Evolutionary conservation across 2,329 filamentous ascomycete species (phyloP).

Genomic region (Pseudogymnoascus destructans): DNA sequence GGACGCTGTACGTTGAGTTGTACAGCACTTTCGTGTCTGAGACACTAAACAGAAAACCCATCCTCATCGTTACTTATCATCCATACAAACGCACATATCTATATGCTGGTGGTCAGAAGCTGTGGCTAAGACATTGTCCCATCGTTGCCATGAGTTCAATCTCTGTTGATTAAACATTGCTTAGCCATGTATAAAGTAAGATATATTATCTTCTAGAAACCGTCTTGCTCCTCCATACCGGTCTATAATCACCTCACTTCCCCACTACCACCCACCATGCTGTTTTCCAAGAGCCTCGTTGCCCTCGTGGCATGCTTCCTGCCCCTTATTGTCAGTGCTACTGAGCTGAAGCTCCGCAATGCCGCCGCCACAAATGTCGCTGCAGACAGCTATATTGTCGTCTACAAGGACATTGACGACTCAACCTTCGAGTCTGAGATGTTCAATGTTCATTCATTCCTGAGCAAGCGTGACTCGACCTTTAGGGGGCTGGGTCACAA

Average conservation of each 20-base stretch:
- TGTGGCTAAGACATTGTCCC: not conserved
- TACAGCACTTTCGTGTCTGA: not conserved
- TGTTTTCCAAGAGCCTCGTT: not conserved
- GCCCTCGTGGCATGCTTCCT: slow-evolving; percentile 21
- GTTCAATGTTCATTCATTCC: slow-evolving; percentile 33
- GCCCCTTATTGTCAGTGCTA: slow-evolving; percentile 20
- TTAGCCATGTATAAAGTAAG: not conserved
- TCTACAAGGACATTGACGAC: slow-evolving; percentile 38
- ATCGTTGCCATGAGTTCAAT: not conserved
- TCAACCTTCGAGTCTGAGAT: slow-evolving; percentile 38
- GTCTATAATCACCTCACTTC: not conserved
- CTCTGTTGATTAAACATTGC: not conserved
- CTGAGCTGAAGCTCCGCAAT: slow-evolving; percentile 30
- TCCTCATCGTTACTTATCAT: not conserved
- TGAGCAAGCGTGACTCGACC: slow-evolving; percentile 42
- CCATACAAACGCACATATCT: not conserved
- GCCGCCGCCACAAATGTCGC: slow-evolving; percentile 35
- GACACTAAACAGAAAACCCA: not conserved
- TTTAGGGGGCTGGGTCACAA: slow-evolving; percentile 18
- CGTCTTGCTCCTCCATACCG: not conserved
- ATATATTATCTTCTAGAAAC: not conserved
- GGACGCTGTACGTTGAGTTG: not conserved
- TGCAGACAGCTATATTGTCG: slow-evolving; percentile 48
- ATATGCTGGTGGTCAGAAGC: not conserved
- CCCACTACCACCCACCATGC: not conserved